Conservation (phyloP, 306 rosid genomes). For the Dicorynia guianensis region DNA sequence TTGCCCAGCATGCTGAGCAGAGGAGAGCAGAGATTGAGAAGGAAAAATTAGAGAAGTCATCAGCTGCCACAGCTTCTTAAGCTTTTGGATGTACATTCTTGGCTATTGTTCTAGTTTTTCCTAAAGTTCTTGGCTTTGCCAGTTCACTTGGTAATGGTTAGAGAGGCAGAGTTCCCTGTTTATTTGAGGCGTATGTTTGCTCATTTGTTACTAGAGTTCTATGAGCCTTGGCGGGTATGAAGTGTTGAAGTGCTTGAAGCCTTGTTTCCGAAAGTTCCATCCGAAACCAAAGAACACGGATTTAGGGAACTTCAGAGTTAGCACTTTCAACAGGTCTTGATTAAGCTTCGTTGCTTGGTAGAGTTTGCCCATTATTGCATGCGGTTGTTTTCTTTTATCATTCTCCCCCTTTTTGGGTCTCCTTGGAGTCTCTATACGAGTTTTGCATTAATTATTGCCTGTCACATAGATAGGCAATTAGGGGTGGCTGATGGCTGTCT, state of each 20-base stretch:
- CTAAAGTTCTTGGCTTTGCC: conserved; percentile 22
- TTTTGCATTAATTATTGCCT: conserved; percentile 48
- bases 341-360: conserved; percentile 43
- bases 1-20: conserved; percentile 92
- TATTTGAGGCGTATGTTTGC: conserved; percentile 56
- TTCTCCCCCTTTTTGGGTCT: background rate
- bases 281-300: conserved; percentile 37
- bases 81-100: conserved; percentile 50
- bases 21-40: conserved; percentile 87
- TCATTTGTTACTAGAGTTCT: conserved; percentile 47
- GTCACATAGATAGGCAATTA: conserved; percentile 54
- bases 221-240: conserved; percentile 46
- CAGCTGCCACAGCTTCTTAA: conserved; percentile 64
- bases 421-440: conserved; percentile 36
- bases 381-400: conserved; percentile 18
- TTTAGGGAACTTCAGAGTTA: conserved; percentile 42
- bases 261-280: conserved; percentile 46
- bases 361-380: conserved; percentile 34
- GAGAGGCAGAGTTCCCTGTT: background rate
- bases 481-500: conserved; percentile 54
- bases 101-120: background rate
- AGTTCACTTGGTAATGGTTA: background rate
- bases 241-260: conserved; percentile 54
- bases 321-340: conserved; percentile 42
- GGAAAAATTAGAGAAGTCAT: conserved; percentile 80